phyloP scores from a whole-genome alignment of 192 early-diverging fungal genomes.

The Umbelopsis vinacea region DNA sequence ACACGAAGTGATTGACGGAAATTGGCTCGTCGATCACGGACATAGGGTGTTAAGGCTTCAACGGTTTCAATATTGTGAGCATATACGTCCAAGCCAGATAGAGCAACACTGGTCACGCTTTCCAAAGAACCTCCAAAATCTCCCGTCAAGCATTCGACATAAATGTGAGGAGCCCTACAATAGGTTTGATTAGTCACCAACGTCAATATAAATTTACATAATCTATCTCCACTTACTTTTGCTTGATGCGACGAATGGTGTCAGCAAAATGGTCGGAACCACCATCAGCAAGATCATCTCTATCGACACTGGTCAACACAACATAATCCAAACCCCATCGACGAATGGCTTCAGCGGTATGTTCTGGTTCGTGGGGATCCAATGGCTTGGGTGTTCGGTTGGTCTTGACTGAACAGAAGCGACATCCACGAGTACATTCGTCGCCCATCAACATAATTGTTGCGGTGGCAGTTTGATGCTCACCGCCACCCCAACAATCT shows the following conservation, averaged over 20 bases:
- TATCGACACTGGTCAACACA: constrained; percentile 96
- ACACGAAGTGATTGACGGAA: constrained; percentile 93
- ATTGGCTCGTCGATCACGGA: constrained; percentile 90
- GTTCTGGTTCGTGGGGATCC: constrained; percentile 89
- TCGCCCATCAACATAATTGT: constrained; percentile 99
- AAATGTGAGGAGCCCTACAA: constrained; percentile 81
- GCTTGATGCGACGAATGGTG: constrained; percentile 88
- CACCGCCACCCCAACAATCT: constrained; percentile 97
- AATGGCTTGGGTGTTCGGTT: constrained; percentile 81
- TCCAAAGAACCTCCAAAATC: constrained; percentile 86
- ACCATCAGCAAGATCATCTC: constrained; percentile 93
- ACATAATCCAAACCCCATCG: constrained; percentile 97
- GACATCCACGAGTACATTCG: constrained; percentile 95
- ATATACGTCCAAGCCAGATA: constrained; percentile 94
- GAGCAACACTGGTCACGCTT: constrained; percentile 81
- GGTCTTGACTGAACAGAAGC: constrained; percentile 99
- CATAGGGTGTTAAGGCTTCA: constrained; percentile 83
- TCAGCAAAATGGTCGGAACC: constrained; percentile 92
- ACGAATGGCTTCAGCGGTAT: constrained; percentile 90
- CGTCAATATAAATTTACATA: too few species aligned
- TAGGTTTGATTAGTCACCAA: not conserved
- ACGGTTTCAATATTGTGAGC: constrained; percentile 99
- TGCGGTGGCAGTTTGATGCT: constrained; percentile 93
- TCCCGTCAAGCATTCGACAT: constrained; percentile 96
- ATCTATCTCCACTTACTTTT: constrained; percentile 56